Evolutionary conservation across 768 basidiomycete species (phyloP).

Genomic region (Amanita pallidorosea): DNA sequence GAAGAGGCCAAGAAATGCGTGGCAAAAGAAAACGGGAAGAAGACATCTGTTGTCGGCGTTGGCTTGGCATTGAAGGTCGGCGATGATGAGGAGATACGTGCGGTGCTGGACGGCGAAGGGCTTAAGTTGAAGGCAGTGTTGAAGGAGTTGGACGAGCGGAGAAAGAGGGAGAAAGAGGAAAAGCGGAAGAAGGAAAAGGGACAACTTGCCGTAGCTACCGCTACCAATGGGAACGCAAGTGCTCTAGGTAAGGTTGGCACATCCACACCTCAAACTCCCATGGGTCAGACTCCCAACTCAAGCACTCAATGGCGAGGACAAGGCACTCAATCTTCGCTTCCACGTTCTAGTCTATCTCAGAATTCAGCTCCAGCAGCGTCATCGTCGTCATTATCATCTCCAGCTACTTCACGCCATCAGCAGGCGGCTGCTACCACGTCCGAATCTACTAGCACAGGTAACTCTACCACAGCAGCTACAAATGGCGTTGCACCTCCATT

Average conservation of each 20-base stretch:
- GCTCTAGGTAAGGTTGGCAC: slow-evolving; percentile 7
- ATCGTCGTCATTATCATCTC: slow-evolving; percentile 8
- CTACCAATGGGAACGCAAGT: slow-evolving; percentile 8
- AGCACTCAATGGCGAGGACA: slow-evolving; percentile 5
- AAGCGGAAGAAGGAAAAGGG: slow-evolving; percentile 23
- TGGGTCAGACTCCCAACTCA: slow-evolving; percentile 7
- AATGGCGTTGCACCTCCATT: background rate
- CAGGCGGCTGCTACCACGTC: slow-evolving; percentile 4
- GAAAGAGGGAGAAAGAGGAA: slow-evolving; percentile 37
- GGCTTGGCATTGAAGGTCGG: slow-evolving; percentile 13
- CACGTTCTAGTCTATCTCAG: slow-evolving; percentile 1
- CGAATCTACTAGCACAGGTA: background rate
- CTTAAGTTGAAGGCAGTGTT: slow-evolving; percentile 50
- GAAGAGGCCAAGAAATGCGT: slow-evolving; percentile 64
- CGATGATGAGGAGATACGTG: slow-evolving; percentile 53
- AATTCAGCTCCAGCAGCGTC: slow-evolving; percentile 5
- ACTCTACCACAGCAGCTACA: background rate
- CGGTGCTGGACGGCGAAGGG: slow-evolving; percentile 75
- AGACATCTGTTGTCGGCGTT: slow-evolving; percentile 31
- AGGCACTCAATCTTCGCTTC: slow-evolving; percentile 5
- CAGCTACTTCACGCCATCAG: slow-evolving; percentile 5
- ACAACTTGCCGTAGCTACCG: slow-evolving; percentile 1
- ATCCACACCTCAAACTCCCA: slow-evolving; percentile 9
- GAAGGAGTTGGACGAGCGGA: slow-evolving; percentile 50
- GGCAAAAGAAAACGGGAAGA: slow-evolving; percentile 55